Evolutionary conservation across 176 grass and related monocot species (phyloP).

Genomic region (Eleusine coracana): DNA sequence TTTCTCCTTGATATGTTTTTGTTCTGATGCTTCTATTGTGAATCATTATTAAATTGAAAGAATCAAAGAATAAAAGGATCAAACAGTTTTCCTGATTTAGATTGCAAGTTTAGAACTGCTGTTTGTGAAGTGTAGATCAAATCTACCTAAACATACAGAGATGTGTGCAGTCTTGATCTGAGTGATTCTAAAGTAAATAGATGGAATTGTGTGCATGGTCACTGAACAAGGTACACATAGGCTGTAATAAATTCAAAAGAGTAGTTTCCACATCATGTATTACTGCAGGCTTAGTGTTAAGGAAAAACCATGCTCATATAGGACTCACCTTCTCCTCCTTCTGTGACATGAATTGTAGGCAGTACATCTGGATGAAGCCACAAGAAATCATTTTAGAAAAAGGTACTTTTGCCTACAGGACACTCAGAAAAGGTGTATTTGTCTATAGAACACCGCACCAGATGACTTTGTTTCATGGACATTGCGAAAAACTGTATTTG

Average conservation of each 20-base stretch:
- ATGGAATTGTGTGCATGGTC: constrained; percentile 3
- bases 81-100: constrained; percentile 10
- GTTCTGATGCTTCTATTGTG: no score
- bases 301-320: constrained; percentile 61
- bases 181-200: constrained; percentile 26
- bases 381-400: constrained; percentile 19
- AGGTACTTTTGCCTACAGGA: no score
- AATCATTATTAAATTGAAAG: no score
- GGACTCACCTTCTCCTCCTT: constrained; percentile 41
- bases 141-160: constrained; percentile 54
- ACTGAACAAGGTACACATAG: background rate
- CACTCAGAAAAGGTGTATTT: no score
- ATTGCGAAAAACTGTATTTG: no score
- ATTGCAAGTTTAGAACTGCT: constrained; percentile 32
- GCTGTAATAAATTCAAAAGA: constrained; percentile 25
- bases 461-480: no score
- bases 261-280: constrained; percentile 37
- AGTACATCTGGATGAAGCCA: constrained; percentile 38
- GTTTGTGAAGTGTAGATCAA: constrained; percentile 62
- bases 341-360: constrained; percentile 53
- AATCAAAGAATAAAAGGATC: background rate
- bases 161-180: constrained; percentile 57
- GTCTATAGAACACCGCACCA: no score
- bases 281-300: background rate
- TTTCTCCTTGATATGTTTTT: constrained; percentile 1